Evolutionary conservation across 129 eudicot species (phyloP).

Genomic region (Mikania micrantha): DNA sequence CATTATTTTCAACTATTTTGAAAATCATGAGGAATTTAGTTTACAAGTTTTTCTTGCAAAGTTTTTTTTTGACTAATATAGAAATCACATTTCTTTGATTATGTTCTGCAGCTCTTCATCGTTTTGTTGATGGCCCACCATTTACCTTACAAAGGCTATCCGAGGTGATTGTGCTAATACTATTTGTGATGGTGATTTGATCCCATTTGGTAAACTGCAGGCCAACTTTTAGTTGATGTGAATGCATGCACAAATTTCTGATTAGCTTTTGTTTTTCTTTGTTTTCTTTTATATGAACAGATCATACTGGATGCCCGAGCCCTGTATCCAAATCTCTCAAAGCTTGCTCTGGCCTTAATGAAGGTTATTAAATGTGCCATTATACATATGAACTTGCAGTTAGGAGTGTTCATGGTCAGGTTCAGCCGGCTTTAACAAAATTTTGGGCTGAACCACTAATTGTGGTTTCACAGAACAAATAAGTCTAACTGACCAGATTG

Average conservation of each 20-base stretch:
- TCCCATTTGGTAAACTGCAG: background rate
- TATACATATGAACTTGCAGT: too few relatives aligned
- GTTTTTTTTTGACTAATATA: background rate
- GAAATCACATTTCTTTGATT: background rate
- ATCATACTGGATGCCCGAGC: conserved; percentile 60
- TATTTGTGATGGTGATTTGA: background rate
- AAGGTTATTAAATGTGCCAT: too few relatives aligned
- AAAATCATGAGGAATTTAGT: too few relatives aligned
- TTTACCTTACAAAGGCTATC: conserved; percentile 89
- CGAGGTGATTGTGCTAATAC: conserved; percentile 63
- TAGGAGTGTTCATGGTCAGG: too few relatives aligned
- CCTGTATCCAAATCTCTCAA: conserved; percentile 77
- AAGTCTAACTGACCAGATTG: too few relatives aligned
- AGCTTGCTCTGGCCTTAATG: conserved; percentile 82
- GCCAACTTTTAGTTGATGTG: background rate
- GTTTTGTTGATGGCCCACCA: conserved; percentile 90
- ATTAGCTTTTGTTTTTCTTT: background rate
- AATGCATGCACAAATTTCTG: background rate
- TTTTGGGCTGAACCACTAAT: too few relatives aligned
- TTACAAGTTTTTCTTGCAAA: too few relatives aligned
- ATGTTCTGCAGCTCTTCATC: conserved; percentile 59
- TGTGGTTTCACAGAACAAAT: too few relatives aligned
- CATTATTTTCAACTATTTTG: too few relatives aligned
- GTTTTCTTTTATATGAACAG: conserved; percentile 24
- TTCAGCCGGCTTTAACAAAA: too few relatives aligned